These are phyloP conservation scores for Vitis amurensis DNA, from an alignment of 164 flowering plant species.

Conservation along the genomic window DNA sequence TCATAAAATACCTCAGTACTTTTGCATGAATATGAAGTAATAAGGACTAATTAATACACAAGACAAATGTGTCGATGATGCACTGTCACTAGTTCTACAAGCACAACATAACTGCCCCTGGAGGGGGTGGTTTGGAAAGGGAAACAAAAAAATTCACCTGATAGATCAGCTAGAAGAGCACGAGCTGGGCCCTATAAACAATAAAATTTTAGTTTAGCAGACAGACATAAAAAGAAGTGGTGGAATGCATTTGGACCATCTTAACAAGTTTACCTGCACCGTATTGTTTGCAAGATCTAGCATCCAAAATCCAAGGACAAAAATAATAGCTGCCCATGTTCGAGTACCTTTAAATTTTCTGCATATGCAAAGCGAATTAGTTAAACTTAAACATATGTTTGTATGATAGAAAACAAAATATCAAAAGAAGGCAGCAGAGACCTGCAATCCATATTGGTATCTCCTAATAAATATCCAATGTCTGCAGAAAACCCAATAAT, in stretches of 20 bases:
- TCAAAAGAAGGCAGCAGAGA: slow-evolving; percentile 17
- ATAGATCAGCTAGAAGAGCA: slow-evolving; percentile 94
- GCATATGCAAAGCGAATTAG: slow-evolving; percentile 27
- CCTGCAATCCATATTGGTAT: slow-evolving; percentile 95
- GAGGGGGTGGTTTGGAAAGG: neutral
- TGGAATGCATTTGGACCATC: neutral
- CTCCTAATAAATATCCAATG: slow-evolving; percentile 94
- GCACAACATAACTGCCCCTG: neutral
- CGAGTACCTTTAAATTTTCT: slow-evolving; percentile 93
- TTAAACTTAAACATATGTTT: slow-evolving; percentile 2
- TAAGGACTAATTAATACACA: neutral
- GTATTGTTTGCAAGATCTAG: slow-evolving; percentile 99
- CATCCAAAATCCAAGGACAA: slow-evolving; percentile 96
- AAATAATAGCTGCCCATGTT: slow-evolving; percentile 79
- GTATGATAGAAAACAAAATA: slow-evolving; percentile 2
- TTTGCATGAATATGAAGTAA: neutral
- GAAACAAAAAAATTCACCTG: slow-evolving; percentile 53
- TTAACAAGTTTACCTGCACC: slow-evolving; percentile 67
- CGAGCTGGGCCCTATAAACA: slow-evolving; percentile 93
- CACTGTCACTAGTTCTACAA: slow-evolving; percentile 8
- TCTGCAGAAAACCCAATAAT: slow-evolving; percentile 99
- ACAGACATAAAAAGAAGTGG: neutral
- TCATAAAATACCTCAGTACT: neutral
- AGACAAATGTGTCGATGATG: neutral
- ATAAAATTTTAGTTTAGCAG: slow-evolving; percentile 6